Base-by-base conservation (phyloP, 2,329 filamentous ascomycete genomes). In the Ascochyta lentis region DNA sequence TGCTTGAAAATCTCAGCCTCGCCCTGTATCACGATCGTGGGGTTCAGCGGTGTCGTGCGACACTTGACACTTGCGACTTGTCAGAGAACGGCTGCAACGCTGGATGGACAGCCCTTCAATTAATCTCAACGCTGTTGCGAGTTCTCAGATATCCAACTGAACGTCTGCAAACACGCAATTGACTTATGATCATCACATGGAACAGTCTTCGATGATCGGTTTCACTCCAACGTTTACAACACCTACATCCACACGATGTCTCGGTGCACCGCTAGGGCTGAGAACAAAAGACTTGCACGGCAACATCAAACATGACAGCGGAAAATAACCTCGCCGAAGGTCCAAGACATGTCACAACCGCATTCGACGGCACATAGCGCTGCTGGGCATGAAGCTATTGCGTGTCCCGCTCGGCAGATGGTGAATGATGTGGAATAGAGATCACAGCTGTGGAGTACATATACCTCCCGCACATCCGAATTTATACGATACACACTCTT, bases 51-150 rank as follows among this genome's bases (percentile, higher is more conserved):
- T 33, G 16, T 51, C 33, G 34, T 45, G 49, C 49, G 49, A 52
- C 49, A 40, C 8, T n/a, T 45, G 41, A 34, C 41, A 40, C 34
- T 34, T 52, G 41, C 49, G 41, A 52, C 49, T 34, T 37, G 49
- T 52, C 41, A 40, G 49, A 52, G 34, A 44, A 34, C 27, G 22
- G 33, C 41, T 52, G 49, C 27, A 22, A 45, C 41, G 41, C 49
- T 39, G 26, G 19, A 26, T 15, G 10, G 13, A 24, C 26, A 10
- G 22, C 12, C 33, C 33, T 38, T 40, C 24, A 33, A 19, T 49
- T 38, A 42, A 35, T 27, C 22, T 42, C 15, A 4, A 16, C 8
- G 26, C 6, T 13, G 7, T 10, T 16, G 7, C 19, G n/a, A 23
- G 10, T n/a, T 7, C 23, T 38, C 19, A 9, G 7, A 16, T 9